These are phyloP conservation scores for Vanrija humicola DNA, from an alignment of 1,284 basidiomycete genomes.

Conservation along the genomic window DNA sequence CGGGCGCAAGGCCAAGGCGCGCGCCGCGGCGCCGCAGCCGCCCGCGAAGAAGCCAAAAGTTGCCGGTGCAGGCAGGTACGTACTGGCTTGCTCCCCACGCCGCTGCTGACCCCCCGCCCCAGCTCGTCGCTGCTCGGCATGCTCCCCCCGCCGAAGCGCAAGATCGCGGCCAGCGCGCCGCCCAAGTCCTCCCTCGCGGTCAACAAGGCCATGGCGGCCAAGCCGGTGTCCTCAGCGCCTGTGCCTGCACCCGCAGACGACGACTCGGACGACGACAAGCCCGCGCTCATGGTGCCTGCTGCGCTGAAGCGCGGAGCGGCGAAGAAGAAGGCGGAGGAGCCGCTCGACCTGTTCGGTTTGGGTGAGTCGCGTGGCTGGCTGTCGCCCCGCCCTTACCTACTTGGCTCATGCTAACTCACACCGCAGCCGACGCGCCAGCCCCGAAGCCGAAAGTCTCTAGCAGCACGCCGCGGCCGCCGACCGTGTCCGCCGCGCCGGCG, in stretches of 20 bases:
- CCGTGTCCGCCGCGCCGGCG: slow-evolving; percentile 39
- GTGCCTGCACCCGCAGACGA: slow-evolving; percentile 3
- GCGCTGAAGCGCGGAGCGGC: slow-evolving; percentile 22
- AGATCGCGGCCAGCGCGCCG: slow-evolving; percentile 17
- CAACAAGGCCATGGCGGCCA: slow-evolving; percentile 33
- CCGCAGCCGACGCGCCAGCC: slow-evolving; percentile 11
- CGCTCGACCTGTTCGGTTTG: slow-evolving; percentile 45
- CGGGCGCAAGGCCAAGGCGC: slow-evolving; percentile 2
- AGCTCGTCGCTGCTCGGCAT: slow-evolving; percentile 45
- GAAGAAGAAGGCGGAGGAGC: slow-evolving; percentile 7
- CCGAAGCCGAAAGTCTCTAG: slow-evolving; percentile 2
- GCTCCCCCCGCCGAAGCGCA: slow-evolving; percentile 47
- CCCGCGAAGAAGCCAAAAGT: slow-evolving; percentile 24
- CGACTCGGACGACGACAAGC: slow-evolving; percentile 20
- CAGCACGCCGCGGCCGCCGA: slow-evolving; percentile 25
- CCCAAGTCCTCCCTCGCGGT: slow-evolving; percentile 19
- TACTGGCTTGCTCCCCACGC: background rate
- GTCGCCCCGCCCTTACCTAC: too few relatives aligned
- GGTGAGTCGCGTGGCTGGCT: slow-evolving; percentile 28
- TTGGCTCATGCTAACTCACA: background rate
- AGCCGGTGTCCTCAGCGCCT: background rate
- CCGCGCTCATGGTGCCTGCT: slow-evolving; percentile 7
- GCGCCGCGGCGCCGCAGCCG: slow-evolving; percentile 1
- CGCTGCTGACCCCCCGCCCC: background rate
- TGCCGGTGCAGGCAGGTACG: slow-evolving; percentile 14